Evolutionary conservation across 306 rosid species (phyloP).

Genomic region (Pyrus bretschneideri): DNA sequence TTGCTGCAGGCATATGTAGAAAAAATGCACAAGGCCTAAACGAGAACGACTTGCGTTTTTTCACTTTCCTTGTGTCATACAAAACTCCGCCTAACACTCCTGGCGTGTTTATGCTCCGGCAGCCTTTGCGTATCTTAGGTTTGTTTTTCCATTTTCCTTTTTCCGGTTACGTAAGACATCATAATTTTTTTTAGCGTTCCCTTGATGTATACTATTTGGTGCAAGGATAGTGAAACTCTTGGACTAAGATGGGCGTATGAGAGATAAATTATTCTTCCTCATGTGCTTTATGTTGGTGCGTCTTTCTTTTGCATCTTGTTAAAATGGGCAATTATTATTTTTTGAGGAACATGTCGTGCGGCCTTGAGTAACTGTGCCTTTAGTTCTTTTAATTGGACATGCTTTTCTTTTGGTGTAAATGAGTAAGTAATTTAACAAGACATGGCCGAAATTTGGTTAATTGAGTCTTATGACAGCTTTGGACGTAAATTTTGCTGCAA

Average conservation of each 20-base stretch:
- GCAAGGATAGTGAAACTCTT: constrained; percentile 14
- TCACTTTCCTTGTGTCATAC: constrained; percentile 12
- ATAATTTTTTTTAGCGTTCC: neutral
- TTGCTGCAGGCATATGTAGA: constrained; percentile 75
- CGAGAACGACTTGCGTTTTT: constrained; percentile 14
- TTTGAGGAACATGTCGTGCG: neutral
- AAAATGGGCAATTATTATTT: neutral
- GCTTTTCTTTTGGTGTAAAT: too few species aligned
- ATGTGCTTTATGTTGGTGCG: neutral
- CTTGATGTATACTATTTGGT: constrained; percentile 21
- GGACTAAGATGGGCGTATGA: neutral
- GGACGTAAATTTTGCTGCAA: too few species aligned
- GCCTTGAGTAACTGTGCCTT: neutral
- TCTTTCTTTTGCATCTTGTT: neutral
- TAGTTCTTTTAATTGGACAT: too few species aligned
- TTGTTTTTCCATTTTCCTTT: neutral
- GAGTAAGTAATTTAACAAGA: too few species aligned
- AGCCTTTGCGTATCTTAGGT: neutral
- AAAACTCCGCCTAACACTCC: constrained; percentile 4
- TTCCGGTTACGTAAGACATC: neutral
- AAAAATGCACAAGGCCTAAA: constrained; percentile 57
- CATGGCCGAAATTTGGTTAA: too few species aligned
- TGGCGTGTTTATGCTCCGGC: constrained; percentile 19
- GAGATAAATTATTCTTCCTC: neutral
- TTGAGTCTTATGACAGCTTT: neutral